phyloP scores from a whole-genome alignment of 179 eudicot species.

The Beta lomatogona region DNA sequence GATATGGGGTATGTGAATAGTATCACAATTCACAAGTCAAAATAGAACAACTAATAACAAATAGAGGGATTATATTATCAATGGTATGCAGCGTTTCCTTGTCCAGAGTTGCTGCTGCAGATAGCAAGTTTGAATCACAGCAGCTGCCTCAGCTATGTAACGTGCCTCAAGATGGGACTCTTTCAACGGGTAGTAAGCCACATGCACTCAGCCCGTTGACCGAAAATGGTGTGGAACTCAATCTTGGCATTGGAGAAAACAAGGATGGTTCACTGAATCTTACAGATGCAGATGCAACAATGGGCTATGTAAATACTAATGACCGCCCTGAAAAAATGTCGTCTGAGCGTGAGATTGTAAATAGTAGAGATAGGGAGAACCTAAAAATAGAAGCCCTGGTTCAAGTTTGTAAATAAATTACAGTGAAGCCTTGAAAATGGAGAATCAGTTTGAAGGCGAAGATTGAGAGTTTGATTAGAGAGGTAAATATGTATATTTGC shows the following conservation, averaged over 20 bases:
- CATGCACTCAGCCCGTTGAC: constrained; percentile 38
- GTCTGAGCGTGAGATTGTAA: constrained; percentile 56
- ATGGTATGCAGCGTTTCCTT: not conserved
- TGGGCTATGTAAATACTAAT: constrained; percentile 59
- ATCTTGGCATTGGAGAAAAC: constrained; percentile 34
- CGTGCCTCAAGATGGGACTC: constrained; percentile 35
- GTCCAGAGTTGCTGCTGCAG: constrained; percentile 41
- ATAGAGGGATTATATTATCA: not conserved
- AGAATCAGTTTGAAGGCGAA: constrained; percentile 50
- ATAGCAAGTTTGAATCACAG: constrained; percentile 32
- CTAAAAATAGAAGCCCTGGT: constrained; percentile 37
- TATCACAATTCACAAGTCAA: too few species aligned
- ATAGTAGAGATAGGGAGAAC: constrained; percentile 67
- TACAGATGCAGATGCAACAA: constrained; percentile 35
- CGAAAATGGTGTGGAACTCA: constrained; percentile 34
- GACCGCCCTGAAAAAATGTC: constrained; percentile 43
- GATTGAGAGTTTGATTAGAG: constrained; percentile 47
- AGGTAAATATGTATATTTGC: constrained; percentile 36
- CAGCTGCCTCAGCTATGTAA: constrained; percentile 33
- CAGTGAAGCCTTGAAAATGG: constrained; percentile 46
- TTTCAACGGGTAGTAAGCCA: constrained; percentile 29
- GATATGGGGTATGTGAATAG: too few species aligned
- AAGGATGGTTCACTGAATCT: constrained; percentile 40
- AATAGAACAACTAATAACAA: too few species aligned
- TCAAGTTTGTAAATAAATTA: constrained; percentile 62